phyloP scores from a whole-genome alignment of 768 basidiomycete genomes.

The Psilocybe cubensis region DNA sequence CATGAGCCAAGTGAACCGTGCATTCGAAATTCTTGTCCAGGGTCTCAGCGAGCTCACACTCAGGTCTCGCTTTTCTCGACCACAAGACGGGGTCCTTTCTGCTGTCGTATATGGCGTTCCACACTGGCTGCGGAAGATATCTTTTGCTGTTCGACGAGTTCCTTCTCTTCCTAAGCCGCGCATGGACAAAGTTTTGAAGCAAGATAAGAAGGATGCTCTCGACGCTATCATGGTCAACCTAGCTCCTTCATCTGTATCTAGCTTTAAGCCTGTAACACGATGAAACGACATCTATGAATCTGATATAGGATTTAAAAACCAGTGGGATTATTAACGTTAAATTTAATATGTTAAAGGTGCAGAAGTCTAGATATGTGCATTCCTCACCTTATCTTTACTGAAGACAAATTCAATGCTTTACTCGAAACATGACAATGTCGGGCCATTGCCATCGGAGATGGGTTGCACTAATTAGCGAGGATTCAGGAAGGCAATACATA shows the following conservation, averaged over 20 bases:
- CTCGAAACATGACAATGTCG: too few relatives aligned
- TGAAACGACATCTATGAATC: too few relatives aligned
- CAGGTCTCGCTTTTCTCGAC: background rate
- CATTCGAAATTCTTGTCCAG: conserved; percentile 22
- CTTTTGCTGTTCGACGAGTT: background rate
- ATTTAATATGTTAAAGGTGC: too few relatives aligned
- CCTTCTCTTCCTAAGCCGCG: background rate
- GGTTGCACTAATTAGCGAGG: too few relatives aligned
- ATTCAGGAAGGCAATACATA: too few relatives aligned
- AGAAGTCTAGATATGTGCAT: too few relatives aligned
- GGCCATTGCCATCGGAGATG: too few relatives aligned
- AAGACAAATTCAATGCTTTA: too few relatives aligned
- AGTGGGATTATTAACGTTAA: too few relatives aligned
- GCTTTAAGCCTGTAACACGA: background rate
- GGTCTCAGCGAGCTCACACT: background rate
- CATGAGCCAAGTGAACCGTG: conserved; percentile 37
- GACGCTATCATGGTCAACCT: background rate
- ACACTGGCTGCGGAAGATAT: background rate
- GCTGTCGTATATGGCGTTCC: background rate
- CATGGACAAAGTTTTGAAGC: background rate
- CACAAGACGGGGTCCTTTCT: background rate
- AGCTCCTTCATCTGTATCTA: background rate
- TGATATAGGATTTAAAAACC: too few relatives aligned
- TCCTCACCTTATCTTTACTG: too few relatives aligned
- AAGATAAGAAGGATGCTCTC: background rate